Base-by-base conservation (phyloP, 139 green algal genomes). In the Chlorella sp. region DNA sequence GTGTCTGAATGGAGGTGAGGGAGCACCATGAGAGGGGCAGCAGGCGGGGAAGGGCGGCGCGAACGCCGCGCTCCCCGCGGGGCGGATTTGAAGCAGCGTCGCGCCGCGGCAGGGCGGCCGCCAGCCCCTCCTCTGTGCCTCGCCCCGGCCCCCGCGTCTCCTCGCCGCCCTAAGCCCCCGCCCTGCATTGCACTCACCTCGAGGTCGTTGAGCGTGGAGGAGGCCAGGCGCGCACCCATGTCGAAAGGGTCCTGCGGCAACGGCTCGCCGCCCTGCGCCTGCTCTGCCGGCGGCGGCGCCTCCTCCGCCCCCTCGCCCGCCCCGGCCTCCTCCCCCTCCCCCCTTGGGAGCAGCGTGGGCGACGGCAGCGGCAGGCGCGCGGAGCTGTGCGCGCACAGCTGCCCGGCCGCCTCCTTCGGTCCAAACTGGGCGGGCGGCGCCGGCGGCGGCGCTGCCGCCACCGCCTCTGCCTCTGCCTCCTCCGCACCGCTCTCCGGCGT, bases 191-290 rank as follows among this genome's bases (percentile, higher is more conserved):
- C 4, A 45, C 48, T 25, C 67, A 51, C 48, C 35, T 35, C 40
- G 25, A 74, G 67, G 35, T 74, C 48, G 0, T 48, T 41, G 5
- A 74, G 67, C 11, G 67, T 63, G 67, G 7, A 5, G 12, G 12
- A 40, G 35, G 11, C 67, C 48, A 63, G 45, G 7, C 48, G 14
- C 15, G 23, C 35, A 7, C 41, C 66, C 69, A 75, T 75, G 4
- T 75, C 69, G 46, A 75, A 75, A 2, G 69, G 69, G 69, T 75
- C 69, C 0, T 2, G 31, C 1, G 69, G 69, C 53, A 75, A 40
- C 40, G 69, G 69, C 25, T 53, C 41, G 53, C 51, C 43, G 51
- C 27, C 63, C 63, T 56, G 25, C 27, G 41, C 46, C 31, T 40
- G 17, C 67, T 62, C 46, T 23, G 12, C 29, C 31, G 17, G 46